These are phyloP conservation scores for Pelargonium australe DNA, from an alignment of 441 rosid species.

Conservation along the genomic window DNA sequence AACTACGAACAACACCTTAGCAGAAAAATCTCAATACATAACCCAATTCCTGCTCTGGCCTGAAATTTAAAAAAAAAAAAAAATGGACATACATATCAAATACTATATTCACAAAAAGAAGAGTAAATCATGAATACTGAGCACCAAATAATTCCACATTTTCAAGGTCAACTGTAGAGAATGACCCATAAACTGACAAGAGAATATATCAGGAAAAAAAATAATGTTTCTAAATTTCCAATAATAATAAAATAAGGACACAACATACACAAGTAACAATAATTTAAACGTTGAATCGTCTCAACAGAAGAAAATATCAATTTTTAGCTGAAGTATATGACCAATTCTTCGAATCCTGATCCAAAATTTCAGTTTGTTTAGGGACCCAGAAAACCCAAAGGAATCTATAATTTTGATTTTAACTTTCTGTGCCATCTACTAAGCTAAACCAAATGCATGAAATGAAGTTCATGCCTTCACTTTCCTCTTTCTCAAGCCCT, in stretches of 20 bases:
- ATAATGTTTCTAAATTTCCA: not conserved
- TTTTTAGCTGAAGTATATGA: not conserved
- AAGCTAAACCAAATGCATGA: not conserved
- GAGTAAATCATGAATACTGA: not conserved
- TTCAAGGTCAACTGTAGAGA: not conserved
- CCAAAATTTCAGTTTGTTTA: not conserved
- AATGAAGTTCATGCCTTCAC: not conserved
- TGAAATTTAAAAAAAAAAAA: not conserved
- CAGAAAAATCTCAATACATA: constrained; percentile 11
- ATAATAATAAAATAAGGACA: constrained; percentile 2
- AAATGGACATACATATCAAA: not conserved
- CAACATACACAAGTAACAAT: not conserved
- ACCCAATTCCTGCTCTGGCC: constrained; percentile 17
- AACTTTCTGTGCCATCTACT: not conserved
- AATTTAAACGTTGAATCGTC: not conserved
- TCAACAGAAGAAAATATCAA: not conserved
- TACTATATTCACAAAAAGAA: not conserved
- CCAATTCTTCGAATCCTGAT: not conserved
- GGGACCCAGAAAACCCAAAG: not conserved
- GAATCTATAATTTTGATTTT: not conserved
- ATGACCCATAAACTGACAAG: not conserved
- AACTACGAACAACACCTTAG: constrained; percentile 10
- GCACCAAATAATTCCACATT: not conserved
- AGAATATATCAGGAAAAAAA: not conserved
- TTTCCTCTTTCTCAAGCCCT: not conserved